These are phyloP conservation scores for Dothistroma pini DNA, from an alignment of 2,329 filamentous ascomycete species.

Conservation along the genomic window DNA sequence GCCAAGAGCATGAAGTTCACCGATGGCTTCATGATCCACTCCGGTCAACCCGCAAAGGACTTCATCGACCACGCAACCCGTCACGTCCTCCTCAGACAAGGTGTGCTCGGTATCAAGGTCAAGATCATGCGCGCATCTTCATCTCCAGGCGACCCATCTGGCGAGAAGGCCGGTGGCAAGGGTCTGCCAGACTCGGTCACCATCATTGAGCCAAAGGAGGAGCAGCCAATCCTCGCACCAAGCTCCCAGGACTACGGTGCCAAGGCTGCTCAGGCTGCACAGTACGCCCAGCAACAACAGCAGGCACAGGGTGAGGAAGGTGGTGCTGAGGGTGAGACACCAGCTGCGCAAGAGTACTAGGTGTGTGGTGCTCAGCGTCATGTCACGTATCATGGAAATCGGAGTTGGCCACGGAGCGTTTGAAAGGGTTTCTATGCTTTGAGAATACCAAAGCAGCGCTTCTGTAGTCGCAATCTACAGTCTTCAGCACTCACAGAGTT, in stretches of 20 bases:
- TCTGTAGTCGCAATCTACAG: conserved; percentile 5
- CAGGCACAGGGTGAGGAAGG: conserved; percentile 27
- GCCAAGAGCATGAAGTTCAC: conserved; percentile 99
- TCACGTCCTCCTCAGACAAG: conserved; percentile 99
- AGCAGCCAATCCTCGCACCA: conserved; percentile 90
- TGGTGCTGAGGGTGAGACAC: conserved; percentile 15
- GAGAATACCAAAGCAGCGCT: conserved; percentile 3
- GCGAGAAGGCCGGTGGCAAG: conserved; percentile 98
- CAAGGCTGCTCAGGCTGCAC: conserved; percentile 69
- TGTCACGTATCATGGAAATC: conserved; percentile 5
- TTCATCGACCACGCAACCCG: conserved; percentile 99
- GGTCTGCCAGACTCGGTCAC: conserved; percentile 97
- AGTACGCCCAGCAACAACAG: conserved; percentile 57
- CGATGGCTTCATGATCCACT: conserved; percentile 99
- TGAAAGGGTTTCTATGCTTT: conserved; percentile 4
- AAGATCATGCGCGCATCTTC: conserved; percentile 99
- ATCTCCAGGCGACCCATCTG: conserved; percentile 71
- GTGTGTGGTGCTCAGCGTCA: conserved; percentile 1
- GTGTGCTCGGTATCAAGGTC: conserved; percentile 99
- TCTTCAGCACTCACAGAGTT: conserved; percentile 1
- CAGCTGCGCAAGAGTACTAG: conserved; percentile 21
- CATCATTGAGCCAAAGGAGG: conserved; percentile 99
- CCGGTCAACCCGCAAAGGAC: conserved; percentile 98
- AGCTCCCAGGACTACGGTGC: conserved; percentile 98
- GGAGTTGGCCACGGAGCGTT: conserved; percentile 11